phyloP scores from a whole-genome alignment of 1,139 yeast species.

The Geotrichum cucujoidarum region DNA sequence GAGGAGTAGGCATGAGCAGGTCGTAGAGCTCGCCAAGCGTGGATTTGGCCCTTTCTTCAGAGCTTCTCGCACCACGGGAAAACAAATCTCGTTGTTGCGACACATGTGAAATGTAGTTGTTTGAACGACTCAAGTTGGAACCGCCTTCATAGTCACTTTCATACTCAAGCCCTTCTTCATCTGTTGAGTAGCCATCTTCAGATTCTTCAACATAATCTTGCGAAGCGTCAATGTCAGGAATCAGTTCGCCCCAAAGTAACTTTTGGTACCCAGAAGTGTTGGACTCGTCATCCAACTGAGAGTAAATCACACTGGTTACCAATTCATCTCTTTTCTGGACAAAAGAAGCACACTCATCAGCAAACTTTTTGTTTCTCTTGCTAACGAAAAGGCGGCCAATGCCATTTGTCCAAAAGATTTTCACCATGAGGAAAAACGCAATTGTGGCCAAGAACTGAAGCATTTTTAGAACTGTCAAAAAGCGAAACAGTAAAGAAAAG shows the following conservation, averaged over 20 bases:
- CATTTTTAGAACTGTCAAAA: constrained; percentile 9
- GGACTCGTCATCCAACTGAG: constrained; percentile 17
- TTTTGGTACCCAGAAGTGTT: constrained; percentile 17
- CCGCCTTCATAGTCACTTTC: constrained; percentile 21
- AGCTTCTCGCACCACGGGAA: background rate
- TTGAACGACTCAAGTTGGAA: constrained; percentile 7
- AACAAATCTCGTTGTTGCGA: constrained; percentile 8
- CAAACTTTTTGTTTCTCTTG: background rate
- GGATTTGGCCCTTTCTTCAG: constrained; percentile 8
- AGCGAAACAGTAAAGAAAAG: constrained; percentile 8
- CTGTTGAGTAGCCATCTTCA: constrained; percentile 21
- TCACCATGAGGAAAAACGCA: constrained; percentile 5
- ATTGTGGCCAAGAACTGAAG: constrained; percentile 9
- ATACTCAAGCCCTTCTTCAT: constrained; percentile 24
- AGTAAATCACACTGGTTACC: constrained; percentile 22
- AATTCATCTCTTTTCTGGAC: constrained; percentile 18
- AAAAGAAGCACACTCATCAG: background rate
- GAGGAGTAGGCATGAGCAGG: constrained; percentile 25
- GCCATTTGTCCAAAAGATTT: constrained; percentile 9
- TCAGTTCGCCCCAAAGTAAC: constrained; percentile 25
- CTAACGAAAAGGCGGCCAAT: constrained; percentile 2
- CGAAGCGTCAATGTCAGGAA: constrained; percentile 30
- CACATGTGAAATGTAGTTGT: constrained; percentile 13
- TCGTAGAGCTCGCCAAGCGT: constrained; percentile 24
- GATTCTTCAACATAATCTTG: constrained; percentile 23